phyloP scores from a whole-genome alignment of 768 basidiomycete species.

The Pleurotus djamor region DNA sequence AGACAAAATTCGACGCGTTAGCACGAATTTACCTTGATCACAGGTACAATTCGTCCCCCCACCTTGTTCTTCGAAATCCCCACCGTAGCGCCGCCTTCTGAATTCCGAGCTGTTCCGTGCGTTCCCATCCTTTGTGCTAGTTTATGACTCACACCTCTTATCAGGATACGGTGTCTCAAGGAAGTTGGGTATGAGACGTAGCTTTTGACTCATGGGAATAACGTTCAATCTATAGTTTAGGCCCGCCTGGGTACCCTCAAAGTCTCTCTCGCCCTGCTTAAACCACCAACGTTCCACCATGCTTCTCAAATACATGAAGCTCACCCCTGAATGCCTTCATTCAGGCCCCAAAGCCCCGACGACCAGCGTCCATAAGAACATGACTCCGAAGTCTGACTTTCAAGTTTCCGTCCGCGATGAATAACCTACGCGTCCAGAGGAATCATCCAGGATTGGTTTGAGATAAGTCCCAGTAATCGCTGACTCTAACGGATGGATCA shows the following conservation, averaged over 20 bases:
- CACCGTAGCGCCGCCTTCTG: slow-evolving; percentile 8
- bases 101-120: slow-evolving; percentile 3
- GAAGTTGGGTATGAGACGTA: too few species aligned
- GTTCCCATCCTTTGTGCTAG: background rate
- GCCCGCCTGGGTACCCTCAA: too few species aligned
- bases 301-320: too few species aligned
- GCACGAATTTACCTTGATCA: background rate
- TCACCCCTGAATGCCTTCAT: too few species aligned
- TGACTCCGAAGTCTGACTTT: background rate
- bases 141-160: too few species aligned
- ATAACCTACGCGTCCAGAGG: background rate
- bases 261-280: too few species aligned
- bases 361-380: background rate
- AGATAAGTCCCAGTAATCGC: background rate
- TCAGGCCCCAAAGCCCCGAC: too few species aligned
- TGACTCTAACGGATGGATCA: slow-evolving; percentile 1
- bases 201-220: too few species aligned
- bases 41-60: background rate
- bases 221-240: too few species aligned
- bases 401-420: background rate
- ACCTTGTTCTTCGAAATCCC: background rate
- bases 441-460: background rate
- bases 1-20: background rate
- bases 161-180: too few species aligned
- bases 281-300: too few species aligned